Evolutionary conservation across 176 grass and related monocot genomes (phyloP).

Genomic region (Juncus effusus): DNA sequence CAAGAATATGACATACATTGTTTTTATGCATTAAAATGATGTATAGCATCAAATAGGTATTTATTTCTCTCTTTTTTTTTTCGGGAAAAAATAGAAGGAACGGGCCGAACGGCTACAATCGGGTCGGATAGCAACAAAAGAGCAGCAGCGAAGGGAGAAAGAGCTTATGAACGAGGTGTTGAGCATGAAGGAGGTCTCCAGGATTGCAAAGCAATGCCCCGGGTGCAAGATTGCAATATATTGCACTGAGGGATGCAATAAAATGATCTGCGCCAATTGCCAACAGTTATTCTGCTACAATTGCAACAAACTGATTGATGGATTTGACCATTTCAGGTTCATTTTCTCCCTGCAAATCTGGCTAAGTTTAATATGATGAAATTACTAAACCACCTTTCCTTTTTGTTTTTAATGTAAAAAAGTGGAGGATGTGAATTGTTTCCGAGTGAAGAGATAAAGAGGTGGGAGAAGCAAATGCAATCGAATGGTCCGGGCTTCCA

Average conservation of each 20-base stretch:
- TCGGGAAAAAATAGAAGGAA: not conserved
- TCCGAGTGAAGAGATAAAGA: conserved; percentile 47
- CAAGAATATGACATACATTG: no score
- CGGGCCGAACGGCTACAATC: conserved; percentile 22
- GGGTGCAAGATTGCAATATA: conserved; percentile 75
- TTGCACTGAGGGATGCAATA: conserved; percentile 79
- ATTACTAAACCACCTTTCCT: not conserved
- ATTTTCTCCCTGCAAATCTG: conserved; percentile 26
- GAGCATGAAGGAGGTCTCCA: conserved; percentile 59
- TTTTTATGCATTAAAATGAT: no score
- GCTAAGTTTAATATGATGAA: no score
- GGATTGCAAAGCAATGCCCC: conserved; percentile 65
- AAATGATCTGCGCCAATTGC: conserved; percentile 65
- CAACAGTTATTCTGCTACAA: conserved; percentile 62
- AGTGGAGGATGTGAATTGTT: conserved; percentile 62
- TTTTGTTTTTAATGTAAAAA: not conserved
- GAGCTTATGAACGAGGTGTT: conserved; percentile 55
- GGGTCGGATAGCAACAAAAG: not conserved
- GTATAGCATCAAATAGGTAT: no score
- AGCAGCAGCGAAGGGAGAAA: conserved; percentile 29
- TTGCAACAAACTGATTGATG: conserved; percentile 60
- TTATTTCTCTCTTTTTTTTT: no score
- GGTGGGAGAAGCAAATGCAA: conserved; percentile 74
- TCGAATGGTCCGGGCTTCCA: conserved; percentile 22
- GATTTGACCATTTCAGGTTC: conserved; percentile 81